Percentiles rank a stretch among this genome's conserved stretches.
phyloP scores from a whole-genome alignment of 768 basidiomycete species.

The Lentinula lateritia region DNA sequence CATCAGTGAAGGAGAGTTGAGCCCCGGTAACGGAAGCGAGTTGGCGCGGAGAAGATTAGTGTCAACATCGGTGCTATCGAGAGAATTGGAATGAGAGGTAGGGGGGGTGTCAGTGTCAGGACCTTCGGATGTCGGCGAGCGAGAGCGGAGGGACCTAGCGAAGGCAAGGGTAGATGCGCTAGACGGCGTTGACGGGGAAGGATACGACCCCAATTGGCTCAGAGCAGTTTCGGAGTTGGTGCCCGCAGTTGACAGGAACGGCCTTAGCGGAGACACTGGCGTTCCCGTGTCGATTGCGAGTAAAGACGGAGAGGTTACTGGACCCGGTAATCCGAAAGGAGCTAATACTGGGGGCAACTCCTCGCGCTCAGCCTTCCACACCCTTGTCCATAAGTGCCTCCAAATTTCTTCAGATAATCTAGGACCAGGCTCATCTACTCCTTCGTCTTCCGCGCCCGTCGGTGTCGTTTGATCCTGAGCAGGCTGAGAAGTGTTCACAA shows the following conservation, averaged over 20 bases:
- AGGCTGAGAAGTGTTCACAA: slow-evolving; percentile 32
- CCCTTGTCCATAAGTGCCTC: slow-evolving; percentile 79
- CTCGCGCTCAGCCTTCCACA: slow-evolving; percentile 53
- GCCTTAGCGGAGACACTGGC: slow-evolving; percentile 35
- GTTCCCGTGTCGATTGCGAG: slow-evolving; percentile 18
- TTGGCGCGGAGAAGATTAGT: slow-evolving; percentile 30
- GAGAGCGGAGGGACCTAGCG: slow-evolving; percentile 27
- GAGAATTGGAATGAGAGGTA: slow-evolving; percentile 9
- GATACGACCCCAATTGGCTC: slow-evolving; percentile 13
- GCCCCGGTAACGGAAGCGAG: slow-evolving; percentile 61
- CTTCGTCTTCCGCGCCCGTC: slow-evolving; percentile 18
- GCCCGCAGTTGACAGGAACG: slow-evolving; percentile 41
- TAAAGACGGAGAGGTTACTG: slow-evolving; percentile 13
- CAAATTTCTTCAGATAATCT: slow-evolving; percentile 84
- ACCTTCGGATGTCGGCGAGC: slow-evolving; percentile 42
- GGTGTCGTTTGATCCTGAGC: slow-evolving; percentile 12
- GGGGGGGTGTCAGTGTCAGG: slow-evolving; percentile 42
- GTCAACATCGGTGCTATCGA: slow-evolving; percentile 20
- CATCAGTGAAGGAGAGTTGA: slow-evolving; percentile 58
- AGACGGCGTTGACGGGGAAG: slow-evolving; percentile 40
- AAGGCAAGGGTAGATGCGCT: slow-evolving; percentile 41
- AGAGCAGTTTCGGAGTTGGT: slow-evolving; percentile 25
- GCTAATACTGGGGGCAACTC: slow-evolving; percentile 28
- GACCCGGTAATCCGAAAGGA: background rate
- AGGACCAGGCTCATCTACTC: slow-evolving; percentile 63